phyloP scores from a whole-genome alignment of 2,329 filamentous ascomycete genomes.

The Epichloe festucae region DNA sequence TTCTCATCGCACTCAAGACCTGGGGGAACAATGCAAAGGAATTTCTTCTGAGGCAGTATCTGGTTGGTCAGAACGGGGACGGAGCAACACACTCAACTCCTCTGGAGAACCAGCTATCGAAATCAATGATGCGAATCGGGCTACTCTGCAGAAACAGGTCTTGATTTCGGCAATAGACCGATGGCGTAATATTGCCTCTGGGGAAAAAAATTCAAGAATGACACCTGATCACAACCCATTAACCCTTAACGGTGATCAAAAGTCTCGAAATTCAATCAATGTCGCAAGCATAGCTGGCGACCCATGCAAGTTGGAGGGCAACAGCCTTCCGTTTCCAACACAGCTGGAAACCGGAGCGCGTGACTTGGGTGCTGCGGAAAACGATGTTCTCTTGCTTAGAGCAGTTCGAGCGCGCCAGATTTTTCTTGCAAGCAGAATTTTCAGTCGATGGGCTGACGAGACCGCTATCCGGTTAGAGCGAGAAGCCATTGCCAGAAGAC shows the following conservation, averaged over 20 bases:
- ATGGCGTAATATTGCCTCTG: slow-evolving; percentile 8
- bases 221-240: not conserved
- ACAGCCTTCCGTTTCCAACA: not conserved
- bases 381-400: slow-evolving; percentile 26
- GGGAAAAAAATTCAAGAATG: not conserved
- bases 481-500: slow-evolving; percentile 54
- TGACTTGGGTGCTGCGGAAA: slow-evolving; percentile 1
- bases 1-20: not conserved
- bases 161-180: slow-evolving; percentile 10
- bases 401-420: slow-evolving; percentile 52
- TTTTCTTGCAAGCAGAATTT: slow-evolving; percentile 35
- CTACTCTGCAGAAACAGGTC: not conserved
- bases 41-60: not conserved
- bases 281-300: not conserved
- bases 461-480: slow-evolving; percentile 52
- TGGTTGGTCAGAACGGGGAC: not conserved
- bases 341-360: not conserved
- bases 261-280: not conserved
- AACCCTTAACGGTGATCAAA: not conserved
- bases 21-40: not conserved
- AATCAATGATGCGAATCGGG: not conserved
- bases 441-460: slow-evolving; percentile 47
- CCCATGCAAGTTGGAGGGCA: not conserved
- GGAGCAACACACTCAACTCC: not conserved
- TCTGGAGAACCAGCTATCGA: not conserved